Base-by-base conservation (phyloP, 202 grass and related monocot genomes). In the Setaria italica region DNA sequence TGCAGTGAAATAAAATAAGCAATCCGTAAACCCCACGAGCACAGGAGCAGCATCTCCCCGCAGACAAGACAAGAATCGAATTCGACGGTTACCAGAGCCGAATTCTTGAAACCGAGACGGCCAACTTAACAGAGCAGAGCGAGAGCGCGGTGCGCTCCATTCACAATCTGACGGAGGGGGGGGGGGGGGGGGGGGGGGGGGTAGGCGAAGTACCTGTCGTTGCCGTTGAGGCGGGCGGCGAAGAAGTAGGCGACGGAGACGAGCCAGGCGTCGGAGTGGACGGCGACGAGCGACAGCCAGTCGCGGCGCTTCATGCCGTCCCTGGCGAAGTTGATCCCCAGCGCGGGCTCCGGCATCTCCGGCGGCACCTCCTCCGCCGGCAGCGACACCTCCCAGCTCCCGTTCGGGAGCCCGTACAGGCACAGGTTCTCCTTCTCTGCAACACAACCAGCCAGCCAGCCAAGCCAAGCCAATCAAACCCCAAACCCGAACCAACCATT, bases 371-470 rank as follows among this genome's bases (percentile, higher is more conserved):
- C 94, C 81, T 97, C 94, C 63, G 88, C 94, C 32, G 94, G 94
- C 15, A 88, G 78, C 49, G 76, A 76, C 63, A 97, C 95, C 79
- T 91, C 92, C 95, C 92, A 97, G 62, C 72, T 41, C 25, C 81
- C 92, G 19, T 89, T 92, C 6, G 90, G 79, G 84, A 88, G 82
- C 12, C 95, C 95, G 82, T 97, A 97, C 79, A 97, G 83, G 67
- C 95, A 97, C 76, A 94, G 34, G 72, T 94, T 97, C 78, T 94
- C 95, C 92, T 94, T 97, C 71, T 92, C 95, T 97, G 70, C 78
- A 59, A 1, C 50, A 34, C 19, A 45, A 13, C 62, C 8, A 70
- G 67, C 2, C 42, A 32, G 3, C 46, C n/a, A 47, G 14, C 55
- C 6, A 63, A 82, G 79, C 47, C 6, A 63, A 82, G 74, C 4